Conservation (phyloP, 2,329 filamentous ascomycete genomes). For the Fusarium burgessii region DNA sequence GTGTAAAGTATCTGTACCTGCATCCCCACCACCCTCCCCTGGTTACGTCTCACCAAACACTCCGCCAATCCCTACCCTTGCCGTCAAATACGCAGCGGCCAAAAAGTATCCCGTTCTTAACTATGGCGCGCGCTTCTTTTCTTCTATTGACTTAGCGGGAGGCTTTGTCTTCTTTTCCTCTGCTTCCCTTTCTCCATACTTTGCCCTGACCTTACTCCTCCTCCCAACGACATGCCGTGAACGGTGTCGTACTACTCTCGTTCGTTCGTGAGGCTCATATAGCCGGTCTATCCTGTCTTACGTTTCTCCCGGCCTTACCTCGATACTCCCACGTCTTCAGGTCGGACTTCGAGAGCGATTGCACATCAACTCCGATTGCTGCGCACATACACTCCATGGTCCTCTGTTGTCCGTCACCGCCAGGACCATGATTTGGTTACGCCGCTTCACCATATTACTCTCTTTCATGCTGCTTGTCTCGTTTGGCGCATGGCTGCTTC, state of each 20-base stretch:
- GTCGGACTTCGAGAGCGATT: slow-evolving; percentile 21
- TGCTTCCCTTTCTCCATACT: slow-evolving; percentile 9
- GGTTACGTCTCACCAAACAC: slow-evolving; percentile 20
- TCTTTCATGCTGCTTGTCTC: slow-evolving; percentile 58
- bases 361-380: background rate
- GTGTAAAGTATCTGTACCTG: slow-evolving; percentile 18
- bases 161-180: slow-evolving; percentile 13
- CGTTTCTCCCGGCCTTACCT: slow-evolving; percentile 7
- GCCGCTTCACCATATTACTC: slow-evolving; percentile 56
- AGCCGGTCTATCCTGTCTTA: slow-evolving; percentile 45
- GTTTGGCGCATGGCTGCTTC: slow-evolving; percentile 63
- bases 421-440: slow-evolving; percentile 60
- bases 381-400: slow-evolving; percentile 10
- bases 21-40: slow-evolving; percentile 16
- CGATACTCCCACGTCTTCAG: slow-evolving; percentile 9
- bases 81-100: slow-evolving; percentile 14
- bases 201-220: slow-evolving; percentile 6
- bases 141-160: slow-evolving; percentile 2
- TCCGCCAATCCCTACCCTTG: slow-evolving; percentile 39
- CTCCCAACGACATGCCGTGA: slow-evolving; percentile 41
- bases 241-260: slow-evolving; percentile 43
- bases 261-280: slow-evolving; percentile 47
- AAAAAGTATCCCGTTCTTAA: slow-evolving; percentile 3
- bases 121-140: slow-evolving; percentile 23
- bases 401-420: slow-evolving; percentile 6